These are phyloP conservation scores for Decorospora gaudefroyi DNA, from an alignment of 2,329 filamentous ascomycete species.

Conservation along the genomic window DNA sequence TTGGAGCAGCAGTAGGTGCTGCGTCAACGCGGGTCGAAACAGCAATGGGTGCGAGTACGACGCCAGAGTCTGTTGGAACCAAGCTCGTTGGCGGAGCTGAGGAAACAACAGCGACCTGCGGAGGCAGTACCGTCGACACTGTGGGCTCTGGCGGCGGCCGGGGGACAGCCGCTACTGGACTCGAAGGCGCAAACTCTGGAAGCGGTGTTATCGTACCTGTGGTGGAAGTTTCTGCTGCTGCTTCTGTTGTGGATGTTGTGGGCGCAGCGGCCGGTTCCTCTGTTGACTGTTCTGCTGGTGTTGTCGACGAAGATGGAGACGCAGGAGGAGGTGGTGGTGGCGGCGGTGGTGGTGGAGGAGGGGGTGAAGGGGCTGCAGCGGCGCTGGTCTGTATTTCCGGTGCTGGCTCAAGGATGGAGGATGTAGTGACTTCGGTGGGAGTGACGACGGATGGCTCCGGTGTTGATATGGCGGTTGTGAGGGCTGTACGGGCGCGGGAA, in stretches of 20 bases:
- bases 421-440: conserved; percentile 26
- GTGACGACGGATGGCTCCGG: conserved; percentile 22
- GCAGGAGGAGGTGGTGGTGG: conserved; percentile 22
- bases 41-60: conserved; percentile 30
- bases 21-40: conserved; percentile 15
- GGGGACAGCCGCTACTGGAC: conserved; percentile 15
- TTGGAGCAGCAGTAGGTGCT: conserved; percentile 24
- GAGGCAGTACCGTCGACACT: conserved; percentile 12
- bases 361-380: conserved; percentile 16
- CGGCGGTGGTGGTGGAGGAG: conserved; percentile 20
- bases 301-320: conserved; percentile 20
- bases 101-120: conserved; percentile 15
- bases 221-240: conserved; percentile 36
- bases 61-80: conserved; percentile 40
- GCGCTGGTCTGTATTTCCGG: conserved; percentile 31
- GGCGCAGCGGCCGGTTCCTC: conserved; percentile 24
- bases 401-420: conserved; percentile 27
- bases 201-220: conserved; percentile 41
- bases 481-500: conserved; percentile 41
- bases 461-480: conserved; percentile 28
- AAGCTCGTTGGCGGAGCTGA: conserved; percentile 18
- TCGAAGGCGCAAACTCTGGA: conserved; percentile 28
- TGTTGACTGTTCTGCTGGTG: conserved; percentile 14
- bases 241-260: conserved; percentile 31
- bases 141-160: conserved; percentile 2